Base-by-base conservation (phyloP, 2,329 filamentous ascomycete species). In the Annulohypoxylon truncatum region DNA sequence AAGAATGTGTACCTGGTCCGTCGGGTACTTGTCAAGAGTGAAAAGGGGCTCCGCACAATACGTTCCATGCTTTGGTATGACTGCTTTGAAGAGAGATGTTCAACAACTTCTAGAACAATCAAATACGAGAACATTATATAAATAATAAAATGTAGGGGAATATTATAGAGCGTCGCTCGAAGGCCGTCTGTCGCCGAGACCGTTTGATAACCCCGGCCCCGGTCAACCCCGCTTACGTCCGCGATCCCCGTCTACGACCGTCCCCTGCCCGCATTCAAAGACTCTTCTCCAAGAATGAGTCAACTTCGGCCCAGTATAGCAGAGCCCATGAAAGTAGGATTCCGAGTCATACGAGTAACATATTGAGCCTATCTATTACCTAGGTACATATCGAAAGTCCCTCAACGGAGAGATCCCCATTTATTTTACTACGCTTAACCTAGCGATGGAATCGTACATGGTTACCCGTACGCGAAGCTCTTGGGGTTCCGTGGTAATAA, bases 191-290 rank as follows among this genome's bases (percentile, higher is more conserved):
- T 31, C 15, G 20, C 50, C 50, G 50, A 52, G 50, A 22, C 31
- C 18, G 7, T 50, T 38, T 38, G 33, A 44, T 56, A 61, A 15
- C 59, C 24, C 59, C 59, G 58, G 4, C 59, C 44, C 59, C 59
- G 50, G 4, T 20, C 29, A 48, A 44, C 10, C 15, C 59, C 59
- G 59, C 31, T 10, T 50, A 61, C 26, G 33, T 12, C 58, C 58
- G 58, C 29, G 13, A 24, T 24, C 46, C 10, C 46, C 46, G 28
- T 20, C 28, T 52, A 52, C 15, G 50, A 28, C 50, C 50, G 31
- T 10, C 20, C 20, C 50, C 20, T 28, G 50, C 20, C 22, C 10
- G 4, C 7, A 9, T 38, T 18, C 15, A 13, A 5, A 15, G 13
- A 40, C 18, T 20, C 15, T 52, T 29, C n/a, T 38, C 26, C 35